These are phyloP conservation scores for Kluyveromyces lactis DNA, from an alignment of 805 yeast genomes.

Conservation along the genomic window DNA sequence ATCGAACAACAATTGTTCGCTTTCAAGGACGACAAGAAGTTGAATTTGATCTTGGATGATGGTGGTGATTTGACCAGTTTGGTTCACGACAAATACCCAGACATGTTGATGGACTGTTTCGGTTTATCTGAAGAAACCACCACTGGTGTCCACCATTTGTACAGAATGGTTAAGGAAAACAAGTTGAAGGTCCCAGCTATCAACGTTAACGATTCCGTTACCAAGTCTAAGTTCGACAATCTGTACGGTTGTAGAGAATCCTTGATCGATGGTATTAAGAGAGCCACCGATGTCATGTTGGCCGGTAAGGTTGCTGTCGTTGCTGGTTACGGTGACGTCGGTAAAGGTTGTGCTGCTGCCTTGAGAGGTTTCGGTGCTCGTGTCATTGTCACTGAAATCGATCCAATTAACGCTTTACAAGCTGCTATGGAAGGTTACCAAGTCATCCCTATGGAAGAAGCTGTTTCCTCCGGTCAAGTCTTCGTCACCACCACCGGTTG, in stretches of 20 bases:
- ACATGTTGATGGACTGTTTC: conserved; percentile 87
- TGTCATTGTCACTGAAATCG: conserved; percentile 93
- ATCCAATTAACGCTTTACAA: conserved; percentile 98
- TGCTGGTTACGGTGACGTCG: conserved; percentile 99
- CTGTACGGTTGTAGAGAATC: conserved; percentile 99
- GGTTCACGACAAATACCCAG: conserved; percentile 97
- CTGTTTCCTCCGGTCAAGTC: conserved; percentile 87
- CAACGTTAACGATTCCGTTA: conserved; percentile 97
- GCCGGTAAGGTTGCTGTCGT: conserved; percentile 99
- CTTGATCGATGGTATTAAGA: conserved; percentile 95
- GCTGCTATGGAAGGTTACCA: conserved; percentile 99
- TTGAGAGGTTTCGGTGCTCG: conserved; percentile 99
- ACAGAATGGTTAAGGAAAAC: conserved; percentile 88
- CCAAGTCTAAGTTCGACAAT: conserved; percentile 99
- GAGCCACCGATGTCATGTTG: conserved; percentile 99
- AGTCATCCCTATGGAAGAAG: conserved; percentile 92
- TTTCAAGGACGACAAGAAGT: conserved; percentile 90
- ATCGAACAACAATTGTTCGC: conserved; percentile 98
- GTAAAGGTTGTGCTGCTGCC: conserved; percentile 99
- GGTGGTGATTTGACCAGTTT: conserved; percentile 98
- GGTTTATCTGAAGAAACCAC: conserved; percentile 99
- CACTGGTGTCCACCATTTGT: conserved; percentile 98
- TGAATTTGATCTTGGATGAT: conserved; percentile 95
- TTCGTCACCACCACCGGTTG: conserved; percentile 99
- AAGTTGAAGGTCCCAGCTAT: conserved; percentile 96